Evolutionary conservation across 495 filamentous ascomycete species (phyloP), one percentile per base, ranked within the genome.

Genomic region (Xylaria palmicola): DNA sequence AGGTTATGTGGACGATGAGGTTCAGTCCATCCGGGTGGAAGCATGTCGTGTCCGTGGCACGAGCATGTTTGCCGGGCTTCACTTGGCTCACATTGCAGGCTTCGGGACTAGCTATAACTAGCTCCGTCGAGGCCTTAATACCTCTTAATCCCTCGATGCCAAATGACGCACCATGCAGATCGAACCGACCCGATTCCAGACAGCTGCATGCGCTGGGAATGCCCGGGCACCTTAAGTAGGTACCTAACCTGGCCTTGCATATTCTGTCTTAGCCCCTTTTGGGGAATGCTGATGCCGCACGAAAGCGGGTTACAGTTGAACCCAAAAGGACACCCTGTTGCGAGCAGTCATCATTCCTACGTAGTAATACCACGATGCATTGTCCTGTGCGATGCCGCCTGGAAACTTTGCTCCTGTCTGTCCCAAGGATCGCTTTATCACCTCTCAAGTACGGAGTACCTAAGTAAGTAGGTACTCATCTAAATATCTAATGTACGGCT

Each of bases 141-240:
- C n/a, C n/a, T n/a, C n/a, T n/a, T n/a, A n/a, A 53, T 39, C 37
- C 32, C 20, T 52, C n/a, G 6, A 30, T 56, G 53, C 27, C 26
- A 40, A 56, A 56, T 56, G 53, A 56, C 53, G 53, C 53, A 56
- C 34, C 15, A 30, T 24, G 53, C 27, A 56, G 39, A 56, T 56
- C 37, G 20, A 17, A 26, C 39, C 15, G 22, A 7, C 53, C 8
- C 24, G 43, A 43, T 44, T 24, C 22, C 7, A 39, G 39, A 34
- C 27, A 30, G 24, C 24, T 34, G 24, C 32, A 27, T 36, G 19
- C 30, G 4, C 27, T 27, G 17, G 45, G 41, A 24, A 2, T 20
- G 0, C 6, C n/a, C n/a, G n/a, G n/a, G n/a, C n/a, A n/a, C n/a
- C n/a, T n/a, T n/a, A n/a, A n/a, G n/a, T n/a, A n/a, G 22, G 19